Conservation (phyloP, 2,329 filamentous ascomycete species). For the Amauroascus niger region DNA sequence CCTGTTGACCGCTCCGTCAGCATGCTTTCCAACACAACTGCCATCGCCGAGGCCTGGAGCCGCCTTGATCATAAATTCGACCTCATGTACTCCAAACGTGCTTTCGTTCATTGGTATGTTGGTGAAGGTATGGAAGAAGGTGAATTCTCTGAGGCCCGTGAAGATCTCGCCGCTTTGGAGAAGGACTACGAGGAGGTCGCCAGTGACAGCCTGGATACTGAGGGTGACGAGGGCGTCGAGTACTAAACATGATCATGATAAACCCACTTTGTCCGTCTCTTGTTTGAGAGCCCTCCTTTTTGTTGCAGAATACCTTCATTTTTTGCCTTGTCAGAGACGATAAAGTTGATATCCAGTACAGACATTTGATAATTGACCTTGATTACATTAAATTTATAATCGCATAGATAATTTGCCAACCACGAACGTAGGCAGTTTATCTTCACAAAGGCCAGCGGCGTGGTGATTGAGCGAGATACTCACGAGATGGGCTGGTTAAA, state of each 20-base stretch:
- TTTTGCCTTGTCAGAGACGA: constrained; percentile 11
- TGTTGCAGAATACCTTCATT: constrained; percentile 8
- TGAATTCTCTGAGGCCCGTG: constrained; percentile 97
- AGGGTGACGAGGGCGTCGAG: constrained; percentile 44
- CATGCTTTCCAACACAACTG: constrained; percentile 92
- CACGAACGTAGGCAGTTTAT: no score
- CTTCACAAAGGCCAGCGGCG: no score
- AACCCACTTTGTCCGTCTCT: constrained; percentile 3
- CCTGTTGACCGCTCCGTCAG: constrained; percentile 98
- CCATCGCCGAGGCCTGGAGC: constrained; percentile 96
- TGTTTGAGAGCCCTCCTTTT: constrained; percentile 7
- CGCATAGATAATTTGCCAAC: no score
- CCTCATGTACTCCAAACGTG: constrained; percentile 99
- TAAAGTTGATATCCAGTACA: constrained; percentile 11
- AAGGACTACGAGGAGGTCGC: constrained; percentile 97
- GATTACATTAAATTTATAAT: background rate
- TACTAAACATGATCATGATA: constrained; percentile 23
- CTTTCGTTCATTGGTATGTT: constrained; percentile 99
- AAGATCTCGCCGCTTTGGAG: constrained; percentile 95
- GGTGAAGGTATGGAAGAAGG: constrained; percentile 99
- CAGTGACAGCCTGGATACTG: constrained; percentile 55
- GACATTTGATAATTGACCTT: constrained; percentile 12
- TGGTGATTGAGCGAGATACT: no score
- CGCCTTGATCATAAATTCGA: constrained; percentile 97
- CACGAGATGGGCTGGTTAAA: no score